Percentiles rank a stretch among this genome's conserved stretches.
Conservation (phyloP, 139 green algal genomes). For the Chlorella sp. region DNA sequence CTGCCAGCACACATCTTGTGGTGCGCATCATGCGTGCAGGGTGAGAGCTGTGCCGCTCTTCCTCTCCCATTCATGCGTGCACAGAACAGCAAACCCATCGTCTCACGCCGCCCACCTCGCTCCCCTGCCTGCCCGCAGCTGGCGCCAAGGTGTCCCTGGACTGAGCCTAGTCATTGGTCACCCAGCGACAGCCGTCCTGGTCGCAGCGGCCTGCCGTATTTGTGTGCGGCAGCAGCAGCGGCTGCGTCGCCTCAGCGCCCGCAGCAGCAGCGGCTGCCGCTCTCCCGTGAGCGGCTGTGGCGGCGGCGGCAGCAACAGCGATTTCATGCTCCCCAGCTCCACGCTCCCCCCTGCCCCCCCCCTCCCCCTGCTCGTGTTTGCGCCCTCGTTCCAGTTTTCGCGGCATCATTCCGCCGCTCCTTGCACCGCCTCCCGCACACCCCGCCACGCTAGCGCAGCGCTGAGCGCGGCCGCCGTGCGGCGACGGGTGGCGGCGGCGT, state of each 20-base stretch:
- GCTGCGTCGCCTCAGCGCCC: background rate
- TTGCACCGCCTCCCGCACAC: background rate
- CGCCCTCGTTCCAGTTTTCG: background rate
- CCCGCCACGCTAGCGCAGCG: background rate
- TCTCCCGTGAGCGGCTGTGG: background rate
- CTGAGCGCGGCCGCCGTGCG: background rate
- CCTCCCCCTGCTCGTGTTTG: background rate
- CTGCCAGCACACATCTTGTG: too few relatives aligned
- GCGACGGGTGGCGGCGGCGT: too few relatives aligned
- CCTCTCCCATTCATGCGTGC: too few relatives aligned
- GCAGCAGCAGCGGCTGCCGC: background rate
- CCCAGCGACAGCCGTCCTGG: too few relatives aligned
- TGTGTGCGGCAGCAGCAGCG: background rate
- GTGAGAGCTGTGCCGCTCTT: too few relatives aligned
- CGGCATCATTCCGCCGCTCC: background rate
- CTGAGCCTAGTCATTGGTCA: background rate
- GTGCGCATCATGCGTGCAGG: too few relatives aligned
- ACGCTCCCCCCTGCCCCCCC: background rate
- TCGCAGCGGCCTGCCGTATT: background rate
- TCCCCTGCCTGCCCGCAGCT: constrained; percentile 20
- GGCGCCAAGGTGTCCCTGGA: constrained; percentile 53
- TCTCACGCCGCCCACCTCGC: too few relatives aligned
- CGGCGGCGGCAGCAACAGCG: background rate
- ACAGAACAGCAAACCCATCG: too few relatives aligned
- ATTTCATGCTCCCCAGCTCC: background rate